These are phyloP conservation scores for Teunomyces kruisii DNA, from an alignment of 805 yeast genomes.

Conservation along the genomic window DNA sequence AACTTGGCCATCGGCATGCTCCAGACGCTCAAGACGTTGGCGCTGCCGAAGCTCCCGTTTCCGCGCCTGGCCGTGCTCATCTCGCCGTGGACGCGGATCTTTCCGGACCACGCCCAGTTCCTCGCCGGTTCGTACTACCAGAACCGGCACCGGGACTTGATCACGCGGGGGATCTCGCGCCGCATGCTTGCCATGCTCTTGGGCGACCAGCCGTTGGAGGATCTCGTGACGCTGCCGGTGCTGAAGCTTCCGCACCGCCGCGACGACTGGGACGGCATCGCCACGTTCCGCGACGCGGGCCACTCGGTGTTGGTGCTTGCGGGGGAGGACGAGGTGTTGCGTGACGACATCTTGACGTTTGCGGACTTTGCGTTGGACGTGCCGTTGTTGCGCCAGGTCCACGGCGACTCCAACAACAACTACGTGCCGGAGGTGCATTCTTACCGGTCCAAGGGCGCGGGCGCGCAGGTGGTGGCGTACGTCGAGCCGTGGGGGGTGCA, in stretches of 20 bases:
- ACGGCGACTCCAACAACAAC: conserved; percentile 25
- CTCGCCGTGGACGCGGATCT: conserved; percentile 40
- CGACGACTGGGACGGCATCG: conserved; percentile 33
- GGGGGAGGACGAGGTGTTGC: conserved; percentile 43
- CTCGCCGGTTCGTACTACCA: conserved; percentile 37
- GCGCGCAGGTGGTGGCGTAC: conserved; percentile 21
- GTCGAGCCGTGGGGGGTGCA: conserved; percentile 41
- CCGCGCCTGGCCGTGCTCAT: conserved; percentile 29
- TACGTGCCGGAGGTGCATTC: conserved; percentile 18
- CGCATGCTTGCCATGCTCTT: conserved; percentile 1
- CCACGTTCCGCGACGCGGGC: conserved; percentile 26
- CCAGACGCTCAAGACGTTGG: conserved; percentile 21
- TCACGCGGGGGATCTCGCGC: conserved; percentile 3
- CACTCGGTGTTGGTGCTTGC: conserved; percentile 29
- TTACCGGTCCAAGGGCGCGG: conserved; percentile 15
- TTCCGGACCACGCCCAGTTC: conserved; percentile 19
- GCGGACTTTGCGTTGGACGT: conserved; percentile 29
- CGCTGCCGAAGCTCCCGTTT: conserved; percentile 14
- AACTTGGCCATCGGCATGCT: conserved; percentile 32
- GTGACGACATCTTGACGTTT: conserved; percentile 41
- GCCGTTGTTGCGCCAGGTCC: conserved; percentile 21
- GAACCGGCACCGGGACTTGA: conserved; percentile 17
- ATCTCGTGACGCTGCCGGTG: conserved; percentile 25
- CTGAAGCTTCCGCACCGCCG: conserved; percentile 18
- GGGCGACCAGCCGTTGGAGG: conserved; percentile 12